Conservation (phyloP, 192 early-diverging fungal species). For the Glomus cerebriforme region DNA sequence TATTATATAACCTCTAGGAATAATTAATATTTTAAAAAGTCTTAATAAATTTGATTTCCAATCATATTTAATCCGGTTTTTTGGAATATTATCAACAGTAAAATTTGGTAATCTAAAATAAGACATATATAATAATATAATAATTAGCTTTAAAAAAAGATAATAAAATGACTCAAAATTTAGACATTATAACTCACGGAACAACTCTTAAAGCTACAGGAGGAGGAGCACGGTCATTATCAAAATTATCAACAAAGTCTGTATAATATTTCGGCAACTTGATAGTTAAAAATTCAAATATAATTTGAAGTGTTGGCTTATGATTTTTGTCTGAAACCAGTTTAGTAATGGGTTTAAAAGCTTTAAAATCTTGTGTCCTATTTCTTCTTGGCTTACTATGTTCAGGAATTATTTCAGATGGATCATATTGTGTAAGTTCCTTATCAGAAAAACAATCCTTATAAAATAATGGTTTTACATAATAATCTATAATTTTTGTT, state of each 20-base stretch:
- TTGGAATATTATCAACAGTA: background rate
- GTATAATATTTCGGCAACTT: background rate
- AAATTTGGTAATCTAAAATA: background rate
- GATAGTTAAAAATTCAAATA: background rate
- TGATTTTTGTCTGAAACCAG: background rate
- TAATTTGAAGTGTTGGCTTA: background rate
- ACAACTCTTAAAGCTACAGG: background rate
- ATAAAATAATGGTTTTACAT: background rate
- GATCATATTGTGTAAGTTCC: background rate
- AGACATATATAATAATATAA: too few species aligned
- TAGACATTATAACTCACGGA: background rate
- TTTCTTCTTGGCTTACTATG: background rate
- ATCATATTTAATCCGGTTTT: background rate
- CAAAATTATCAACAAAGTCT: background rate
- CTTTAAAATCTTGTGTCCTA: background rate
- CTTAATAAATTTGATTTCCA: background rate
- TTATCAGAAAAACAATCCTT: constrained; percentile 1
- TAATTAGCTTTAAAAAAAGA: too few species aligned
- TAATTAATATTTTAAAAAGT: background rate
- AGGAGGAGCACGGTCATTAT: background rate
- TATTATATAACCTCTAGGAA: background rate
- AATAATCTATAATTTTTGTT: background rate
- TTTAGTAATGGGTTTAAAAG: background rate
- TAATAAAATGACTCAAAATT: too few species aligned
- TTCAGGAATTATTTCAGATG: background rate